These are phyloP conservation scores for Penicillium psychrofluorescens DNA, from an alignment of 495 filamentous ascomycete species.

Conservation along the genomic window DNA sequence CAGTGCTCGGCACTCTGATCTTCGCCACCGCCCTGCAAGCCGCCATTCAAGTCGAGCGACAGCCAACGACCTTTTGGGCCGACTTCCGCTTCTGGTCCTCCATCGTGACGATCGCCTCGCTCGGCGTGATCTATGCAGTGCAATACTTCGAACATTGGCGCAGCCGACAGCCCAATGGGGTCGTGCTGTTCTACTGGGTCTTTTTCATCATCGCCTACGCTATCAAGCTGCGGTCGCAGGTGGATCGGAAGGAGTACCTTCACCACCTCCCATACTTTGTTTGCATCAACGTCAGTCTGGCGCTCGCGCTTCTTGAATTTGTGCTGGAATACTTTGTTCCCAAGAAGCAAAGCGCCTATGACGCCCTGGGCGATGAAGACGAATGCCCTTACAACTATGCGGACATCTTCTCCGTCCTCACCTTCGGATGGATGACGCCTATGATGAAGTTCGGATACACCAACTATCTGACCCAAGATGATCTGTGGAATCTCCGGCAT, in stretches of 20 bases:
- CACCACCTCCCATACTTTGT: constrained; percentile 68
- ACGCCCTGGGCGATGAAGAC: constrained; percentile 76
- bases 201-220: constrained; percentile 73
- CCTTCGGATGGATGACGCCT: constrained; percentile 98
- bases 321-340: constrained; percentile 82
- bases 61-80: constrained; percentile 59
- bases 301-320: constrained; percentile 68
- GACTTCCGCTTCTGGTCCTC: constrained; percentile 93
- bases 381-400: constrained; percentile 95
- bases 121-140: constrained; percentile 72
- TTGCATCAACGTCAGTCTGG: constrained; percentile 66
- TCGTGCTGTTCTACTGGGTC: constrained; percentile 95
- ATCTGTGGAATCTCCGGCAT: constrained; percentile 87
- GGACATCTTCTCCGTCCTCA: constrained; percentile 86
- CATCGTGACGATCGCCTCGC: constrained; percentile 66
- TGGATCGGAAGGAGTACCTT: constrained; percentile 65
- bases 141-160: constrained; percentile 91
- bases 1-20: constrained; percentile 61
- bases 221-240: constrained; percentile 82
- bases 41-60: constrained; percentile 66
- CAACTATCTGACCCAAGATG: constrained; percentile 87
- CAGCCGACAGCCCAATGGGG: constrained; percentile 82
- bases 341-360: constrained; percentile 80
- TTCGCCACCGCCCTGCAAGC: constrained; percentile 64
- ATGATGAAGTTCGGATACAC: constrained; percentile 95